These are phyloP conservation scores for Adansonia gregorii DNA, from an alignment of 441 rosid genomes.

Conservation along the genomic window DNA sequence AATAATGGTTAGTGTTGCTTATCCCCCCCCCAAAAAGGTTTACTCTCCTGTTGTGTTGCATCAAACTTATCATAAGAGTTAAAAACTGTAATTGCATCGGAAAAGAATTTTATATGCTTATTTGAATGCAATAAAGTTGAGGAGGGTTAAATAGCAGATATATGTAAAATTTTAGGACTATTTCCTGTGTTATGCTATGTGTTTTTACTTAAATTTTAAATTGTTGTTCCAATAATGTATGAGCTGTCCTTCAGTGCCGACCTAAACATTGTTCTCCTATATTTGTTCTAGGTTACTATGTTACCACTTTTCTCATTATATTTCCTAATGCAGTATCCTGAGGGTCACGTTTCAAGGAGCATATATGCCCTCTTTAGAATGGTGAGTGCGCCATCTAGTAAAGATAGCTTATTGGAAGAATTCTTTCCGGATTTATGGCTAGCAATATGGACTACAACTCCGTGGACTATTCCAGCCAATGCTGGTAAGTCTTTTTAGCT, in stretches of 20 bases:
- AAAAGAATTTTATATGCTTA: not conserved
- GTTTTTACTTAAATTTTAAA: not conserved
- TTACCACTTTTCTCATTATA: constrained; percentile 13
- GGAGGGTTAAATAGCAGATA: not conserved
- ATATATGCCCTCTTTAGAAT: constrained; percentile 77
- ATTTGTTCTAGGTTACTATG: constrained; percentile 23
- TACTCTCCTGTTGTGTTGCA: not conserved
- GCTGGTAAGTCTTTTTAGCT: constrained; percentile 59
- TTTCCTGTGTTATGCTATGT: not conserved
- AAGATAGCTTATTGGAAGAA: constrained; percentile 54
- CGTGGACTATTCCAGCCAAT: constrained; percentile 98
- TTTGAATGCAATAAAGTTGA: constrained; percentile 1
- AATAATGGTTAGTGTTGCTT: not conserved
- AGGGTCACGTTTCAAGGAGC: constrained; percentile 94
- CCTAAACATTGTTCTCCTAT: constrained; percentile 9
- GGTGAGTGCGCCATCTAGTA: constrained; percentile 50
- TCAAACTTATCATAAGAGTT: not conserved
- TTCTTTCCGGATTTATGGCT: constrained; percentile 75
- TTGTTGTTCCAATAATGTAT: not conserved
- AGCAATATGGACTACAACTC: constrained; percentile 99
- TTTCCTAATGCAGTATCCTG: constrained; percentile 74
- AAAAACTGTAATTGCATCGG: not conserved
- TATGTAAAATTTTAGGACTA: not conserved
- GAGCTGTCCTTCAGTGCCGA: not conserved
- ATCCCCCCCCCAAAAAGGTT: not conserved